Evolutionary conservation across 345 rosid genomes (phyloP).

Genomic region (Salix koriyanagi): DNA sequence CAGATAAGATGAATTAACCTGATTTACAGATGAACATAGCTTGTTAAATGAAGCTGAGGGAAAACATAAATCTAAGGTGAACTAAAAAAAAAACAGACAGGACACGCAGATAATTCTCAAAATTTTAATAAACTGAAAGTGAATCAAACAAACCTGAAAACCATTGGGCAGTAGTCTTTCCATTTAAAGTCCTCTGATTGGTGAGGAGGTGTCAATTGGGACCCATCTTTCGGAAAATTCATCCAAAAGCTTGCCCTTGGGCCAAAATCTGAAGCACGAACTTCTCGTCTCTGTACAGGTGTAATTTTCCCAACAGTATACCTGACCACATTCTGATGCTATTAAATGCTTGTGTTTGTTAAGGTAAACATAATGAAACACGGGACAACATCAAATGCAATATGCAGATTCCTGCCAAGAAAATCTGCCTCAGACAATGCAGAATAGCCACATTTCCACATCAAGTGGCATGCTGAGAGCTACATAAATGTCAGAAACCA

Average conservation of each 20-base stretch:
- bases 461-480: too few relatives aligned
- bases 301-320: constrained; percentile 98
- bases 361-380: constrained; percentile 11
- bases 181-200: constrained; percentile 91
- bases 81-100: not conserved
- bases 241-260: constrained; percentile 97
- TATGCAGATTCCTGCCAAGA: not conserved
- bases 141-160: constrained; percentile 65
- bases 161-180: constrained; percentile 99
- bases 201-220: constrained; percentile 87
- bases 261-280: constrained; percentile 84
- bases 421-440: too few relatives aligned
- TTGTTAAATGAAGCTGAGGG: not conserved
- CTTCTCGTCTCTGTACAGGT: constrained; percentile 88
- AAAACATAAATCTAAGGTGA: not conserved
- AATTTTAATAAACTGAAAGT: constrained; percentile 8
- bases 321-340: constrained; percentile 39
- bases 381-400: not conserved
- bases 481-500: too few relatives aligned
- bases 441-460: too few relatives aligned
- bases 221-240: constrained; percentile 87
- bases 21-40: not conserved
- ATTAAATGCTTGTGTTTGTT: not conserved
- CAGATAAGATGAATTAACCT: not conserved
- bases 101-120: not conserved